phyloP scores from a whole-genome alignment of 2,329 filamentous ascomycete genomes.

The Zymoseptoria ardabiliae region DNA sequence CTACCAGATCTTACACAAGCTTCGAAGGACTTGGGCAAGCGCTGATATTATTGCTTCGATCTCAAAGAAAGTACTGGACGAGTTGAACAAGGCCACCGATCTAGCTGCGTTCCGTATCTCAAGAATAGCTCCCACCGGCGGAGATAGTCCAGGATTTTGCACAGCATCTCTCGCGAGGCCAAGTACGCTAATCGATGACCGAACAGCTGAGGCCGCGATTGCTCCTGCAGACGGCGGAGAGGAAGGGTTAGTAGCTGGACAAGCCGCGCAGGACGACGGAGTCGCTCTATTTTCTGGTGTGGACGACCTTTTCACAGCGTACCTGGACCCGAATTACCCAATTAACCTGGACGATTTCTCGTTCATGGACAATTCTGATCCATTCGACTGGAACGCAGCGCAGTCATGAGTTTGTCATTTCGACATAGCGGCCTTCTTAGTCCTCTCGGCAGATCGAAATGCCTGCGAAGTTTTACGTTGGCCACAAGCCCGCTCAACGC shows the following conservation, averaged over 20 bases:
- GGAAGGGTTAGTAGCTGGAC: background rate
- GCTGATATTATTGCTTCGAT: conserved; percentile 39
- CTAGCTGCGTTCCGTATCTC: conserved; percentile 24
- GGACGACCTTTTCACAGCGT: conserved; percentile 29
- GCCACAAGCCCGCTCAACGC: too few species aligned
- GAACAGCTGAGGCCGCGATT: background rate
- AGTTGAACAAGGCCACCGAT: conserved; percentile 23
- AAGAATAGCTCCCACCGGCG: conserved; percentile 5
- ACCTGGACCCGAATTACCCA: conserved; percentile 29
- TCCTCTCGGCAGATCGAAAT: background rate
- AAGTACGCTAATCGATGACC: conserved; percentile 14
- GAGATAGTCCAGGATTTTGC: conserved; percentile 14
- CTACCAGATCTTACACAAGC: conserved; percentile 36
- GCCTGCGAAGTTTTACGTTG: too few species aligned
- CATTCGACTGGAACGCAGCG: conserved; percentile 17
- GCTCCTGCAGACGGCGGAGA: background rate
- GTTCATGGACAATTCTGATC: conserved; percentile 24
- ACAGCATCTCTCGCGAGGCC: conserved; percentile 15
- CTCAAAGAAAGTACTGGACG: conserved; percentile 26
- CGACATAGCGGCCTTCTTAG: background rate
- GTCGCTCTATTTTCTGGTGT: conserved; percentile 27
- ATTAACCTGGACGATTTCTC: conserved; percentile 29
- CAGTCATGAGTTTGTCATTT: conserved; percentile 1
- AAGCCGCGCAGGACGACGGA: conserved; percentile 7
- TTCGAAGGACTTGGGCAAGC: conserved; percentile 40